These are phyloP conservation scores for Fusarium palustre DNA, from an alignment of 2,329 filamentous ascomycete genomes.

Conservation along the genomic window DNA sequence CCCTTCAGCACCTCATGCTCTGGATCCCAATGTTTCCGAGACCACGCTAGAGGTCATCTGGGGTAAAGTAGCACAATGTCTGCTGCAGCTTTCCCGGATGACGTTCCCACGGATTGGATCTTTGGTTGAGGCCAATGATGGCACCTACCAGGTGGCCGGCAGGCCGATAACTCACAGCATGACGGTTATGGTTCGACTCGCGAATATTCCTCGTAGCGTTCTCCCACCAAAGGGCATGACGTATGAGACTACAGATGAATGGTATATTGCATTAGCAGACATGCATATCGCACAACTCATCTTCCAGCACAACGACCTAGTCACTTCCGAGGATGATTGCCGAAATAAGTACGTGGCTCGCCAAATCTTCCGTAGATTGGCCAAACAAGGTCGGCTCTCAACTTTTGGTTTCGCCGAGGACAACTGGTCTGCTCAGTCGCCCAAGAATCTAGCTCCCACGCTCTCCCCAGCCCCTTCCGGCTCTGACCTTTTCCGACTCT, in stretches of 20 bases:
- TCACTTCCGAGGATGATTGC: slow-evolving; percentile 54
- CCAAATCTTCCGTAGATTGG: slow-evolving; percentile 54
- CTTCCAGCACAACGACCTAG: slow-evolving; percentile 56
- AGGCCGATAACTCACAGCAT: slow-evolving; percentile 50
- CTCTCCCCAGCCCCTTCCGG: slow-evolving; percentile 34
- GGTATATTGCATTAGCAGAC: slow-evolving; percentile 54
- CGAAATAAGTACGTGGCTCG: slow-evolving; percentile 58
- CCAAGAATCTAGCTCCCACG: slow-evolving; percentile 8
- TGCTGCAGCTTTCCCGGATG: slow-evolving; percentile 53
- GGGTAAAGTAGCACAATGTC: slow-evolving; percentile 52
- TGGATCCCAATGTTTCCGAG: slow-evolving; percentile 46
- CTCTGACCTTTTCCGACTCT: slow-evolving; percentile 43
- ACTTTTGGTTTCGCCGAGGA: slow-evolving; percentile 48
- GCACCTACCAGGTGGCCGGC: slow-evolving; percentile 33
- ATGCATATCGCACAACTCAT: slow-evolving; percentile 55
- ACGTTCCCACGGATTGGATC: slow-evolving; percentile 56
- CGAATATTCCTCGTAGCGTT: slow-evolving; percentile 42
- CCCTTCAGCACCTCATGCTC: background rate
- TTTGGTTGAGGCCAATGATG: slow-evolving; percentile 45
- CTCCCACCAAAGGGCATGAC: slow-evolving; percentile 41
- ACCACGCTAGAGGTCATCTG: slow-evolving; percentile 50
- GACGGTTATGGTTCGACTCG: slow-evolving; percentile 52
- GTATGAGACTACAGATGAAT: slow-evolving; percentile 50
- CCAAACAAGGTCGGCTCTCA: slow-evolving; percentile 44
- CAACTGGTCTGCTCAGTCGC: slow-evolving; percentile 47